These are phyloP conservation scores for Phycomyces blakesleeanus DNA, from an alignment of 192 early-diverging fungal species.

Conservation along the genomic window DNA sequence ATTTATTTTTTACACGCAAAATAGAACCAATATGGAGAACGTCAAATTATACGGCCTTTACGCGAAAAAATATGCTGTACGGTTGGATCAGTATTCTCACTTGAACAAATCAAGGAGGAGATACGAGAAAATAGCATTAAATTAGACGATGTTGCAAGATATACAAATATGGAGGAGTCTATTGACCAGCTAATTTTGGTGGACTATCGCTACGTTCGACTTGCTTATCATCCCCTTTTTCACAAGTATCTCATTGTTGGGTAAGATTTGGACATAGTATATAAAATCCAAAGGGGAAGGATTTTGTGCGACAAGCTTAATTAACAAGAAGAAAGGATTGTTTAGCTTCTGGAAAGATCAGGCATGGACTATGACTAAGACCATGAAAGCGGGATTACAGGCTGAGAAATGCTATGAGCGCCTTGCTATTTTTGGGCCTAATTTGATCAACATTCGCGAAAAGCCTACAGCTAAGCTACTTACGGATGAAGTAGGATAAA, in stretches of 20 bases:
- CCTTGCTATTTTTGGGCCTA: slow-evolving; percentile 64
- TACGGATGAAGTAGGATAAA: slow-evolving; percentile 52
- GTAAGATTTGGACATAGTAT: slow-evolving; percentile 10
- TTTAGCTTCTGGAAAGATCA: slow-evolving; percentile 50
- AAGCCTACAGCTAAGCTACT: slow-evolving; percentile 58
- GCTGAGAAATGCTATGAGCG: slow-evolving; percentile 54
- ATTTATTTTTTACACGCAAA: too few species aligned
- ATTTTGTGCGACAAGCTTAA: too few species aligned
- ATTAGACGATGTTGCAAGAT: slow-evolving; percentile 7
- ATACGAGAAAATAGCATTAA: neutral
- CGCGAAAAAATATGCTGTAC: slow-evolving; percentile 63
- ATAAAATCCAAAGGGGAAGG: too few species aligned
- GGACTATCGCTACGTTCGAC: slow-evolving; percentile 54
- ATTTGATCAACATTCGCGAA: slow-evolving; percentile 70
- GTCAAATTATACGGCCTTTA: slow-evolving; percentile 47
- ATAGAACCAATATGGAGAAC: slow-evolving; percentile 66
- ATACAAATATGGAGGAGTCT: slow-evolving; percentile 23
- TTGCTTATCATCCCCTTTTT: slow-evolving; percentile 48
- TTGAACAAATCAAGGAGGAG: slow-evolving; percentile 43
- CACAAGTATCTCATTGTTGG: slow-evolving; percentile 43
- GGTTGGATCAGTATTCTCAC: slow-evolving; percentile 64
- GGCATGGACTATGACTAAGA: slow-evolving; percentile 40
- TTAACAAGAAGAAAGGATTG: too few species aligned
- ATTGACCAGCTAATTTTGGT: slow-evolving; percentile 44
- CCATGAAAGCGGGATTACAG: slow-evolving; percentile 48